These are phyloP conservation scores for Erysimum cheiranthoides DNA, from an alignment of 345 rosid species.

Conservation along the genomic window DNA sequence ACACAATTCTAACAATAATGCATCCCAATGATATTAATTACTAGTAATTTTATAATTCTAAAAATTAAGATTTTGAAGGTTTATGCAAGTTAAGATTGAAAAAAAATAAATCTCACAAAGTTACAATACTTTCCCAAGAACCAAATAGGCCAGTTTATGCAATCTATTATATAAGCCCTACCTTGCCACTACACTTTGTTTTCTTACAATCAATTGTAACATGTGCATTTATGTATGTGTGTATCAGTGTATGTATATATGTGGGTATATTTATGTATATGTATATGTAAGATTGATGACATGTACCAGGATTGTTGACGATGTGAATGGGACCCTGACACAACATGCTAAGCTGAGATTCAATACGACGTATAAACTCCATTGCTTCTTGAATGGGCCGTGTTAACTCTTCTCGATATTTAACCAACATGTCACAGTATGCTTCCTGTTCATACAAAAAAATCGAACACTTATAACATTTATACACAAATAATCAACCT, in stretches of 20 bases:
- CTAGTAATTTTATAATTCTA: not conserved
- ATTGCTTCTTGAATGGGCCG: conserved; percentile 96
- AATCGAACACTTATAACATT: not conserved
- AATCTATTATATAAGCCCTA: conserved; percentile 36
- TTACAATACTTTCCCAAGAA: not conserved
- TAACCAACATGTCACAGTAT: conserved; percentile 91
- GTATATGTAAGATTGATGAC: not conserved
- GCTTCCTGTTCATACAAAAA: conserved; percentile 67
- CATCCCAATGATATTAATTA: not conserved
- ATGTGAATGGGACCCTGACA: conserved; percentile 74
- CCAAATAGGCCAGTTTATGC: conserved; percentile 11
- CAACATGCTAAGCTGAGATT: conserved; percentile 83
- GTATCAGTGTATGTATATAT: not conserved
- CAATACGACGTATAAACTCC: conserved; percentile 97
- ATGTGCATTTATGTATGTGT: conserved; percentile 6
- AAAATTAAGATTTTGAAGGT: conserved; percentile 8
- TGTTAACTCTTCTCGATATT: conserved; percentile 89
- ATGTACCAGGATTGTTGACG: conserved; percentile 78
- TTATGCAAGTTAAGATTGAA: not conserved
- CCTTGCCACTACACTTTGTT: conserved; percentile 35
- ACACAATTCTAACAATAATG: conserved; percentile 22
- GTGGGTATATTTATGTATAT: not conserved
- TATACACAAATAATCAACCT: conserved; percentile 6
- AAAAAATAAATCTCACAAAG: not conserved
- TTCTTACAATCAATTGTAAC: conserved; percentile 1